Percentiles rank a stretch among this genome's conserved stretches.
Evolutionary conservation across 306 rosid genomes (phyloP).

Genomic region (Cicer yamashitae): DNA sequence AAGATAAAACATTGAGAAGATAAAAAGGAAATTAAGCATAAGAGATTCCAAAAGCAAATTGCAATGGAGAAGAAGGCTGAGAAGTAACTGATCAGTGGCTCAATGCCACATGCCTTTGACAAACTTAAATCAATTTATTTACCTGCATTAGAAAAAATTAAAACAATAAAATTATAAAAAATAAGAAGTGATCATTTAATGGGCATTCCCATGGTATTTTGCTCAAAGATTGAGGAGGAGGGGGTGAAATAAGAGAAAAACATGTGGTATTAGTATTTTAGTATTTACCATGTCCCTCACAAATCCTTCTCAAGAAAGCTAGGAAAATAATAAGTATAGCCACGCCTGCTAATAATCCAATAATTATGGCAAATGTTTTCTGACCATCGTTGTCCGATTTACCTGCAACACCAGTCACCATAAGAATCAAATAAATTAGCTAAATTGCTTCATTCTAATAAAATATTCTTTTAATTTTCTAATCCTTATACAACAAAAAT

Average conservation of each 20-base stretch:
- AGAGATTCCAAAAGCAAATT: slow-evolving; percentile 52
- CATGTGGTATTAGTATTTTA: neutral
- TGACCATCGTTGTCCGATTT: slow-evolving; percentile 63
- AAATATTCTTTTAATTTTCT: too few species aligned
- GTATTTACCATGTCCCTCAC: slow-evolving; percentile 62
- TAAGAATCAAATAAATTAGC: slow-evolving; percentile 10
- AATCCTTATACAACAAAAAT: too few species aligned
- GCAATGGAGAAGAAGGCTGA: slow-evolving; percentile 37
- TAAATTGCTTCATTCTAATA: neutral
- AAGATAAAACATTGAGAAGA: slow-evolving; percentile 38
- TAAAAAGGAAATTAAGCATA: slow-evolving; percentile 25
- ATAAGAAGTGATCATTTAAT: neutral
- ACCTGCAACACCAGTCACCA: slow-evolving; percentile 48
- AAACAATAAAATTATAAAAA: neutral
- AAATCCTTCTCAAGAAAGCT: slow-evolving; percentile 68
- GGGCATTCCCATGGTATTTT: neutral
- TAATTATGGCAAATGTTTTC: slow-evolving; percentile 90
- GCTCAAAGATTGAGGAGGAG: neutral
- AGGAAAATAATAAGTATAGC: slow-evolving; percentile 81
- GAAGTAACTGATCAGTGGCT: slow-evolving; percentile 16
- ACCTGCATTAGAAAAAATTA: slow-evolving; percentile 61
- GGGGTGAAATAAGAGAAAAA: neutral
- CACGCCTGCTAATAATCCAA: slow-evolving; percentile 87
- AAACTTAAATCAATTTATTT: slow-evolving; percentile 51
- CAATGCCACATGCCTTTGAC: slow-evolving; percentile 45